Base-by-base conservation (phyloP, 176 grass and related monocot species). In the Pharus latifolius region DNA sequence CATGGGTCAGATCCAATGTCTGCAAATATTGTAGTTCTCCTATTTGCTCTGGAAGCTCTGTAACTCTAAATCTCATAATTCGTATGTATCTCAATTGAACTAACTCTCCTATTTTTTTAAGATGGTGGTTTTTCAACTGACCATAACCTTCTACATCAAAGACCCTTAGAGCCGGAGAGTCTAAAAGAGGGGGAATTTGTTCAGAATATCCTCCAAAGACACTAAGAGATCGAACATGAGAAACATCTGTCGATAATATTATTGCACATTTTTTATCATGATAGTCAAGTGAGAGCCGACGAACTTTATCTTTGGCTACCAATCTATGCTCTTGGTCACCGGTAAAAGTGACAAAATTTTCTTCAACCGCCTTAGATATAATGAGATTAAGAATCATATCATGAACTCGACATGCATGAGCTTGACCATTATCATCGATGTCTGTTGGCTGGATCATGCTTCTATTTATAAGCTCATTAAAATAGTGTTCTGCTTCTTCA, bases 401-500 rank as follows among this genome's bases (percentile, higher is more conserved):
- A 73, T 88, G 80, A 14, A 88, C 52, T 14, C 29, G 45, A 16
- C 74, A 88, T 23, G 78, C 7, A 32, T 31, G 18, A 5, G 72
- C 49, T 73, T 41, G n/a, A n/a, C n/a, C 75, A 32, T 83, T 62
- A 9, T 78, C 72, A 4, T 59, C 24, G 16, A 74, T 63, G 46
- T 55, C 54, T 16, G 63, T 18, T 6, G 80, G 74, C 32, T 88
- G 74, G 25, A 88, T 60, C 63, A 88, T 51, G 41, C 80, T 83
- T 71, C 74, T 88, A 15, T 88, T 83, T 60, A 88, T 68, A 41
- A 88, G 75, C 65, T 88, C 85, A 73, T 88, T 88, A 67, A 88
- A 88, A 78, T 83, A 88, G 56, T 26, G 72, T 63, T 83, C 80
- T 4, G 74, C 85, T 71, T 72, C 80, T 44, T 83, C 85, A 26